Conservation (phyloP, 148 eudicot genomes). For the Oxyria digyna region DNA sequence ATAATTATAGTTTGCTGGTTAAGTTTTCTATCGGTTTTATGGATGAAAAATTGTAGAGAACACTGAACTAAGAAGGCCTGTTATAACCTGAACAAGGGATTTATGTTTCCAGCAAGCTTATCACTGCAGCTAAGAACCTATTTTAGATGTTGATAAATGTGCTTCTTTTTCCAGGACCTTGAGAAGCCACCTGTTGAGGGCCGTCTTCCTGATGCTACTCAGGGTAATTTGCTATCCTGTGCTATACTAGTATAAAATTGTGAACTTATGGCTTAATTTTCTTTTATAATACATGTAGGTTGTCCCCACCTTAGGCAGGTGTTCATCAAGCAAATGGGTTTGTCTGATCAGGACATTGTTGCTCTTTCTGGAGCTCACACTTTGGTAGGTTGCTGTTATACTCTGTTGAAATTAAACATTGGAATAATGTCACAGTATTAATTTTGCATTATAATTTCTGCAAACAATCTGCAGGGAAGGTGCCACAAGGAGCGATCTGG, state of each 20-base stretch:
- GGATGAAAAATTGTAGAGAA: not conserved
- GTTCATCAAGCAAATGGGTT: conserved; percentile 81
- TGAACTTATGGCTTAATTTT: not conserved
- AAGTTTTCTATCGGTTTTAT: not conserved
- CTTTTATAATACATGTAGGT: conserved; percentile 32
- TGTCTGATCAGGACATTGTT: conserved; percentile 75
- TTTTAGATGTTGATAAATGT: not conserved
- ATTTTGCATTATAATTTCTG: not conserved
- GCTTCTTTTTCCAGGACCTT: conserved; percentile 45
- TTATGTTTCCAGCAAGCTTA: not conserved
- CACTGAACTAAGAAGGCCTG: not conserved
- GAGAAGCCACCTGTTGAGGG: conserved; percentile 79
- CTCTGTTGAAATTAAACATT: not conserved
- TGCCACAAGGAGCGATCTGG: conserved; percentile 99
- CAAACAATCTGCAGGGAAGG: conserved; percentile 46
- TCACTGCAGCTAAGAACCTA: not conserved
- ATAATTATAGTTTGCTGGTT: not conserved
- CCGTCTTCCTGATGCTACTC: conserved; percentile 84
- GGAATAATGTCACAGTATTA: not conserved
- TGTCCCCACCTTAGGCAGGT: conserved; percentile 78
- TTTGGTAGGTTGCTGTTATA: conserved; percentile 33
- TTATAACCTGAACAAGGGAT: not conserved
- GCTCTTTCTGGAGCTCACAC: conserved; percentile 95
- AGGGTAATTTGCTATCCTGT: conserved; percentile 34
- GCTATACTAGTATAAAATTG: too few species aligned